Conservation (phyloP, 2,329 filamentous ascomycete genomes). For the Sarocladiaceae sp. region DNA sequence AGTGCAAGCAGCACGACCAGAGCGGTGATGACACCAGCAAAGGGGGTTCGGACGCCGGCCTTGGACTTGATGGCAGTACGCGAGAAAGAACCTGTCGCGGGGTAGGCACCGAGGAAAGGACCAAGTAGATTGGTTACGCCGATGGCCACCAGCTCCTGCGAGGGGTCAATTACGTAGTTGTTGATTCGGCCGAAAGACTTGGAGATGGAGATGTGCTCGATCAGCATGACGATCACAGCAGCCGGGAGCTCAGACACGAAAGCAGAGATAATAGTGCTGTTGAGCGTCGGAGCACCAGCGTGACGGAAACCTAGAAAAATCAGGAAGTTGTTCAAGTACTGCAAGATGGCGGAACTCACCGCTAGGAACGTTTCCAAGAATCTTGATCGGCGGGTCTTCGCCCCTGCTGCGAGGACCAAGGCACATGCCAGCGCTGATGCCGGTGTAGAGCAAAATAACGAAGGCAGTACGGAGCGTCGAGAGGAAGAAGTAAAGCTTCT, state of each 20-base stretch:
- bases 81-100: conserved; percentile 84
- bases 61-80: conserved; percentile 93
- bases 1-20: conserved; percentile 76
- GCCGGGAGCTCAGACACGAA: conserved; percentile 64
- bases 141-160: conserved; percentile 73
- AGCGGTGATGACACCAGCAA: conserved; percentile 80
- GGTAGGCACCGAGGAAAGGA: conserved; percentile 76
- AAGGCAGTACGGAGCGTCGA: conserved; percentile 74
- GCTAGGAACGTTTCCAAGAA: conserved; percentile 64
- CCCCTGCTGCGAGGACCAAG: conserved; percentile 37
- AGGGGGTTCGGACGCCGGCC: conserved; percentile 78
- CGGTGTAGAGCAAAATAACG: conserved; percentile 72
- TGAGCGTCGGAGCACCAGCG: conserved; percentile 59
- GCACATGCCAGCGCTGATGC: conserved; percentile 69
- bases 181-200: conserved; percentile 77
- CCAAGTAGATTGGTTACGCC: conserved; percentile 69
- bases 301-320: conserved; percentile 58
- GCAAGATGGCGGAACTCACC: conserved; percentile 38
- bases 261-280: conserved; percentile 51
- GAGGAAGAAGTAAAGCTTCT: conserved; percentile 71
- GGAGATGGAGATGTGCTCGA: conserved; percentile 77
- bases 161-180: conserved; percentile 75
- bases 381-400: conserved; percentile 43
- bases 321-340: conserved; percentile 1
- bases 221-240: conserved; percentile 69